Base-by-base conservation (phyloP, 2,329 filamentous ascomycete genomes). In the Fusarium miscanthi region DNA sequence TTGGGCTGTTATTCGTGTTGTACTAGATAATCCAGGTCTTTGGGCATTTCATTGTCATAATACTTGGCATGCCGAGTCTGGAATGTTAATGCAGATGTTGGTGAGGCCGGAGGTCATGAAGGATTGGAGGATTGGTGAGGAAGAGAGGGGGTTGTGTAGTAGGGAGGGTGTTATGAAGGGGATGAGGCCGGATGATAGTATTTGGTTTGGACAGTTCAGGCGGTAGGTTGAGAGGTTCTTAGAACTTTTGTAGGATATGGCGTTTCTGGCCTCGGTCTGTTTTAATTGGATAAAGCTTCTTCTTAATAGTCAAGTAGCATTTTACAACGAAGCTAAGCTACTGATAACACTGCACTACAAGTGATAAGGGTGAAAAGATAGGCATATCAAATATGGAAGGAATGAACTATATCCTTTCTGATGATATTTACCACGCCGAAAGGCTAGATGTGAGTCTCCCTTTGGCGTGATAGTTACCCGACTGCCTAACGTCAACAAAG, bases 41-140 rank as follows among this genome's bases (percentile, higher is more conserved):
- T 90, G 88, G 88, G 83, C 86, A 1, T 84, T 90, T 27, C 88
- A 90, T 76, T 90, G 88, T 71, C 88, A 90, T 71, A 85, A 89
- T 64, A 81, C 83, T 1, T 90, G 88, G 88, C 88, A 90, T 74
- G 82, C 84, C 1, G 87, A 89, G 71, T 85, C 87, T 3, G 88
- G 88, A 3, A 84, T 90, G 82, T 65, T 86, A 37, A 91, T 91
- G 89, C 87, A 90, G 77, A 85, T 91, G 59, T 74, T 84, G 16
- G 82, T 80, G 2, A 73, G 75, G 16, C 72, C 74, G 0, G 80
- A 82, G 3, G 74, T 74, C 8, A 76, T 81, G 8, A 63, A 68
- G 1, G 41, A 41, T 7, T 81, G 80, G 81, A 48, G 58, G 4
- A 52, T 80, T 6, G 62, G 64, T 2, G 61, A 74, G 2, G 62